Evolutionary conservation across 2,329 filamentous ascomycete genomes (phyloP), one percentile per base, ranked within the genome.

Genomic region (Drechslerella coelobrocha): DNA sequence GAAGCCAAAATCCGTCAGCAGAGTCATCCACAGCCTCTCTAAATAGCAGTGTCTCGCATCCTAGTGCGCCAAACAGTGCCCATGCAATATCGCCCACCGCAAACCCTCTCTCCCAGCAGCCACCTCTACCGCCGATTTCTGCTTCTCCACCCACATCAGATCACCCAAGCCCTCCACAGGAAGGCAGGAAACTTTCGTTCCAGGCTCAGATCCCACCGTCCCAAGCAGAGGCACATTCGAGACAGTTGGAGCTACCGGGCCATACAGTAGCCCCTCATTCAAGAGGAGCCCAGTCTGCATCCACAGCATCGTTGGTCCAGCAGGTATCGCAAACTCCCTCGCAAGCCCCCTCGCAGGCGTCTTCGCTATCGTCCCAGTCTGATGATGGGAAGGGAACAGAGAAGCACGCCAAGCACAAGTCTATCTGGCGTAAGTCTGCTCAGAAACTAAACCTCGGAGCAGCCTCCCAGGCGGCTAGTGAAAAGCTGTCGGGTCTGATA

Each of bases 11-110:
- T 75, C 88, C 88, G 19, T 97, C 93, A 77, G 92, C 93, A 0
- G 92, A 96, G 73, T 97, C 92, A 77, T 97, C 94, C 14, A 89
- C 86, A 5, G 86, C 89, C 14, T 97, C 92, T 6, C 81, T 96
- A 7, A 69, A 57, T 24, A 55, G 65, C 4, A 45, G 23, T 17
- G 29, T 29, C 14, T 23, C 51, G 19, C 77, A 76, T 51, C 72
- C 75, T 48, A 54, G 76, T 12, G 77, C 65, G 7, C 75, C 75
- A 24, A 76, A 76, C 37, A 72, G 72, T 23, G 74, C 79, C 39
- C 76, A 76, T 56, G 76, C 79, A 34, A 74, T 77, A 45, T 71
- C 77, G 29, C 73, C 75, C 27, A 74, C 76, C 7, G 76, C 77
- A 19, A 76, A 78, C 39, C 54, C 76, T 24, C 73, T 56, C 2